Evolutionary conservation across 306 rosid genomes (phyloP), one percentile per base, ranked within the genome.

Genomic region (Ochetophila trinervis): DNA sequence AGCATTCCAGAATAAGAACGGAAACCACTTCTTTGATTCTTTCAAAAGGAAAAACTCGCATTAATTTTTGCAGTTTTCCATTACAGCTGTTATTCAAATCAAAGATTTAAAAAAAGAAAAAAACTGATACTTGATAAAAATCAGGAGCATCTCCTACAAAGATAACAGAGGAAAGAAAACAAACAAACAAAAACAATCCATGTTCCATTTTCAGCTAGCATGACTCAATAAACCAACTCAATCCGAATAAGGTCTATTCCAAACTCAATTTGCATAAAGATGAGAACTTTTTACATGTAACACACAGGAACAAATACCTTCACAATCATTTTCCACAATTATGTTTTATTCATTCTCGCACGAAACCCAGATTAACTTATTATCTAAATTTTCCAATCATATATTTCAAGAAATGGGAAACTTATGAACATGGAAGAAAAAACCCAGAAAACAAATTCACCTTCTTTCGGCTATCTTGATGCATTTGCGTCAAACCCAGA

Each of bases 401-500:
- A 57, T 11, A 47, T 50, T 44, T 30, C 5, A 57, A 72, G 23
- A 58, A 30, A 27, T 13, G 36, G n/a, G 17, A 20, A 57, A 52
- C 6, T 8, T 14, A 16, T 51, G 15, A 36, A 15, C 9, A 66
- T 56, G n/a, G 1, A 49, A 11, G 57, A 72, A 66, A 72, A 66
- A 73, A 45, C 8, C 51, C 22, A 36, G 19, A 20, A 23, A 49
- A 66, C 19, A 37, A 72, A 51, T 40, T 62, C 74, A 89, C 98
- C 98, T 89, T 89, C 70, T 84, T 89, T 18, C 88, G 82, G 47
- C 85, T 92, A 77, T 87, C 86, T 57, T 78, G 88, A 84, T 82
- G 89, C 95, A 92, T 92, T 85, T 57, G 53, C 66, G 53, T 34
- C 75, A 70, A 81, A 75, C 64, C 75, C 76, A 57, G 63, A 66